These are phyloP conservation scores for Tolypocladium cylindrosporum DNA, from an alignment of 2,329 filamentous ascomycete genomes.

Conservation along the genomic window DNA sequence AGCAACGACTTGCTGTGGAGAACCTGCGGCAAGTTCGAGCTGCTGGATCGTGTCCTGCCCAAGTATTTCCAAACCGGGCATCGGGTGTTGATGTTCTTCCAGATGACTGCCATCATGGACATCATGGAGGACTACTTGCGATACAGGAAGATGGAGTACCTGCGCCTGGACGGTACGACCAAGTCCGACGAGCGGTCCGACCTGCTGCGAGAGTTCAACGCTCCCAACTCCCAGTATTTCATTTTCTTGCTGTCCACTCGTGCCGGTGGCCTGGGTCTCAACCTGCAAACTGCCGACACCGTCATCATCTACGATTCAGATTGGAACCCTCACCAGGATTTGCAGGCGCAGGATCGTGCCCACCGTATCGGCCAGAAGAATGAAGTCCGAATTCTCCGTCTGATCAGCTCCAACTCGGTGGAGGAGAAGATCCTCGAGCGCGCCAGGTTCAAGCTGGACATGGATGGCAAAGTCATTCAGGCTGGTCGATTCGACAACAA, in stretches of 20 bases:
- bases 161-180: slow-evolving; percentile 91
- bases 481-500: slow-evolving; percentile 99
- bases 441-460: slow-evolving; percentile 95
- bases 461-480: slow-evolving; percentile 99
- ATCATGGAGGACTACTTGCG: slow-evolving; percentile 99
- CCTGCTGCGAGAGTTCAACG: slow-evolving; percentile 80
- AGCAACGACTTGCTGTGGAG: slow-evolving; percentile 95
- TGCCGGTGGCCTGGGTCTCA: slow-evolving; percentile 94
- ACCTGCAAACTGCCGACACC: slow-evolving; percentile 93
- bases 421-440: slow-evolving; percentile 98
- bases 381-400: slow-evolving; percentile 88
- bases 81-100: slow-evolving; percentile 98
- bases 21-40: slow-evolving; percentile 92
- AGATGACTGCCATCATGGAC: slow-evolving; percentile 99
- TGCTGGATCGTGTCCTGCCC: slow-evolving; percentile 82
- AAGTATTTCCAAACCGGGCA: slow-evolving; percentile 89
- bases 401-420: slow-evolving; percentile 94
- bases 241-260: slow-evolving; percentile 98
- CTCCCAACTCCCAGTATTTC: slow-evolving; percentile 83
- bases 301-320: slow-evolving; percentile 99
- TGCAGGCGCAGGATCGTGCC: slow-evolving; percentile 98
- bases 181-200: slow-evolving; percentile 97
- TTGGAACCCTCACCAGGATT: slow-evolving; percentile 98
- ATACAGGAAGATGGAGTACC: slow-evolving; percentile 70
- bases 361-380: slow-evolving; percentile 99